phyloP scores from a whole-genome alignment of 2,329 filamentous ascomycete genomes.

The Calonectria crousiana region DNA sequence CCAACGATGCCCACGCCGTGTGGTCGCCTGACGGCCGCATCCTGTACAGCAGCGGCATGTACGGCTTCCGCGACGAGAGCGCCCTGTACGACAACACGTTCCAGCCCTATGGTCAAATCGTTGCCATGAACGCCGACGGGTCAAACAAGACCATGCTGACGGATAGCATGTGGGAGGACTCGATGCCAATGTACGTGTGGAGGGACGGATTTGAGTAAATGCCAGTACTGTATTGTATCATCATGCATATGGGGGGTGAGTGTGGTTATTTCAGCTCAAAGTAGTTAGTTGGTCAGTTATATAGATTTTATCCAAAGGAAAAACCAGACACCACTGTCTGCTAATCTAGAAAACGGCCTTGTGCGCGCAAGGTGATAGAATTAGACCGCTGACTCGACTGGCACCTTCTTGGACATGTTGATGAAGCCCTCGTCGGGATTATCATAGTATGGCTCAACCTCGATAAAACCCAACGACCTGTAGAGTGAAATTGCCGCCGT shows the following conservation, averaged over 20 bases:
- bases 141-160: constrained; percentile 24
- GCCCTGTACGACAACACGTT: constrained; percentile 18
- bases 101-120: constrained; percentile 15
- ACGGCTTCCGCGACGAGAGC: constrained; percentile 19
- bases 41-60: constrained; percentile 22
- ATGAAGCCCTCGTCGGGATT: constrained; percentile 37
- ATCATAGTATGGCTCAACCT: constrained; percentile 35
- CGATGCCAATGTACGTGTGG: constrained; percentile 22
- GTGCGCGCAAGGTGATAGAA: neutral
- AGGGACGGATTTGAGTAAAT: constrained; percentile 11
- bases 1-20: constrained; percentile 19
- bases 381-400: neutral
- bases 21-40: constrained; percentile 16
- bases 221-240: neutral
- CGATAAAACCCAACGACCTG: constrained; percentile 39
- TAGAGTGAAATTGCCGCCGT: constrained; percentile 41
- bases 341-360: neutral
- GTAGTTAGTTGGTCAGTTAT: too few species aligned
- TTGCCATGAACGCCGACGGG: constrained; percentile 18
- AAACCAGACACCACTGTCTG: too few species aligned
- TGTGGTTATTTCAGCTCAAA: neutral
- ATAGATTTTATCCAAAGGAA: too few species aligned
- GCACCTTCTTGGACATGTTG: constrained; percentile 35
- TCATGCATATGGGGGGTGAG: neutral
- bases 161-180: constrained; percentile 24